Evolutionary conservation across 2,329 filamentous ascomycete genomes (phyloP), one percentile per base, ranked within the genome.

Genomic region (Colletotrichum ledebouriae): DNA sequence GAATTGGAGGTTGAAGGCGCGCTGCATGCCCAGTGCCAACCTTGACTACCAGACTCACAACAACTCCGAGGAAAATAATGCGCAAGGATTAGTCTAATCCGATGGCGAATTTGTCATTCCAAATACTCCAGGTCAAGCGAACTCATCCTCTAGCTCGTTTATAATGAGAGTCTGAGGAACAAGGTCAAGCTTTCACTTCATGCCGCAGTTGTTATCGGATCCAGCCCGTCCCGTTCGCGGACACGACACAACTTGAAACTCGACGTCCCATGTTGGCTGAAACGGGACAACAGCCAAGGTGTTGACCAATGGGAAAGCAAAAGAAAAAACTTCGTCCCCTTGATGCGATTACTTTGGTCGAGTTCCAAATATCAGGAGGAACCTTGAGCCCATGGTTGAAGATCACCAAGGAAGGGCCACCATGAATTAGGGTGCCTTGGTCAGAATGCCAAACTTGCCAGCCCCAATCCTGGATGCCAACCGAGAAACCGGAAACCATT

Each of bases 151-250:
- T 20, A 22, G 15, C 47, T 17, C 17, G 29, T 10, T 11, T 2
- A 34, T 47, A 20, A 20, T 20, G 29, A 47, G 15, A 22, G 41
- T 41, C 33, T 33, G 53, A 33, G 42, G 53, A 20, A 59, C 20
- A 58, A 39, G 50, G 58, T 61, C 63, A 61, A 69, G 67, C 63
- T 69, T 67, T 63, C 52, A 52, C 53, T 52, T 70, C 29, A 52
- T 69, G 67, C 67, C 64, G 46, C 59, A 64, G 22, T 17, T 61
- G 9, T 39, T 46, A 58, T 67, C 67, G 74, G 73, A 73, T 70
- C 69, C 67, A 70, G 49, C 44, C 71, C 70, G 70, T 75, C 73
- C 74, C 75, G 74, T 73, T 73, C 65, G 62, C 61, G 70, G 63
- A 53, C 69, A 60, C 70, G 56, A 62, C 55, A 52, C 66, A 68